Evolutionary conservation across 352 stramenopile species (phyloP), one percentile per base, ranked within the genome.

Genomic region (Phytophthora citrophthora): DNA sequence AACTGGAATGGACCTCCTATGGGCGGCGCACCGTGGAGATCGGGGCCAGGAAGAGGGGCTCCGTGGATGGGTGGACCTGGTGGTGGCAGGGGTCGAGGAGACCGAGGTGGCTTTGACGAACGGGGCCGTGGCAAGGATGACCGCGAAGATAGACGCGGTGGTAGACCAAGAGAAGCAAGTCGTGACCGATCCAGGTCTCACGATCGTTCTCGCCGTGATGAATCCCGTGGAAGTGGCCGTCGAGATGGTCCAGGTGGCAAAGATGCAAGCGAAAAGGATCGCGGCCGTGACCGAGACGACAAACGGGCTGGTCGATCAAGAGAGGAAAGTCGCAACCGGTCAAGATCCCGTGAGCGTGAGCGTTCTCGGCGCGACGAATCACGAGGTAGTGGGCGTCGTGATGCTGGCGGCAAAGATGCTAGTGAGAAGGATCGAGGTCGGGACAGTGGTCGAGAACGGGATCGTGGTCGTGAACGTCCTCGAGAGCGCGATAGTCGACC

Each of bases 181-280:
- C 76, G 81, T 7, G 82, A 91, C 61, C 77, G 84, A 16, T 91
- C 81, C 27, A 79, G 76, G 24, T 90, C 83, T 0, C 58, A 76
- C 5, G 79, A 80, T 41, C 78, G 84, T 23, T 36, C 56, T 15
- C 66, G 53, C 4, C 62, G 67, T n/a, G 71, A 77, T n/a, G 69
- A 72, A 8, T 49, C 60, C 6, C 59, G 69, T 7, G 38, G 54
- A n/a, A 64, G 55, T 44, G 64, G 45, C 20, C 69, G 53, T 40
- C 64, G 49, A 53, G 79, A 67, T 47, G 70, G 56, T 32, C 39
- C 29, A 44, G 57, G 48, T 8, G 36, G 27, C 5, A 76, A 65
- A 39, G 59, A 65, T 40, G 34, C 54, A 36, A 58, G 34, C 2
- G 67, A 72, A 11, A 73, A 68, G 54, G 54, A 70, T 16, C 51